These are phyloP conservation scores for Alectoria sarmentosa DNA, from an alignment of 495 filamentous ascomycete genomes.

Conservation along the genomic window DNA sequence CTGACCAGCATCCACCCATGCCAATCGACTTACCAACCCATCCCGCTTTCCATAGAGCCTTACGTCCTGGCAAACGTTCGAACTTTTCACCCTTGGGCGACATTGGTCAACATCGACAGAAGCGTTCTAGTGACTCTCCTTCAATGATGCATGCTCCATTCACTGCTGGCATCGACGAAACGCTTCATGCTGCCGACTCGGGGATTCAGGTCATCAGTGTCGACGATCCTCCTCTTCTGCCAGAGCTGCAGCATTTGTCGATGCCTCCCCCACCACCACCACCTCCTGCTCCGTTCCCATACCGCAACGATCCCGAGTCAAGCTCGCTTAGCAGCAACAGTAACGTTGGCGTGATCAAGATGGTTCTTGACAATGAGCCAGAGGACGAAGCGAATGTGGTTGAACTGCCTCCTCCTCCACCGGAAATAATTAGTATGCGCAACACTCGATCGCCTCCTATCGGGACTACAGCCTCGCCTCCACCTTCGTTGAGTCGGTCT, in stretches of 20 bases:
- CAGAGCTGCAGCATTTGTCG: constrained; percentile 79
- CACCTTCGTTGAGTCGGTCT: constrained; percentile 23
- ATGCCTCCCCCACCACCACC: constrained; percentile 58
- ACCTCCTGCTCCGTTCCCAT: constrained; percentile 44
- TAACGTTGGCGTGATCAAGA: constrained; percentile 54
- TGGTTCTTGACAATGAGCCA: constrained; percentile 62
- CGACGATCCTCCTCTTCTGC: constrained; percentile 54
- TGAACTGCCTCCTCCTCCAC: constrained; percentile 26
- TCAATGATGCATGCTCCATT: constrained; percentile 30
- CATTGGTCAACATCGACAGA: constrained; percentile 36
- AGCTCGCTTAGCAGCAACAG: constrained; percentile 35
- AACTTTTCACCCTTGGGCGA: constrained; percentile 30
- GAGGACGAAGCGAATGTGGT: constrained; percentile 34
- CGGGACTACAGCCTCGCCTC: constrained; percentile 26
- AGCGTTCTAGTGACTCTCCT: constrained; percentile 31
- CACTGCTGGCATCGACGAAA: constrained; percentile 59
- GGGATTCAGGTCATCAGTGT: constrained; percentile 17
- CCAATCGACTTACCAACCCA: constrained; percentile 46
- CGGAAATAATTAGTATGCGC: constrained; percentile 10
- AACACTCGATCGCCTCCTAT: constrained; percentile 28
- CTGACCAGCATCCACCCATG: constrained; percentile 43
- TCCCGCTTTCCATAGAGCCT: constrained; percentile 49
- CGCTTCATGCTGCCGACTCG: constrained; percentile 42
- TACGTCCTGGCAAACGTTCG: constrained; percentile 36
- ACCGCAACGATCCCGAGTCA: constrained; percentile 31